Percentiles rank a stretch among this genome's conserved stretches.
These are phyloP conservation scores for Boletus sensibilis DNA, from an alignment of 768 basidiomycete species.

Conservation along the genomic window DNA sequence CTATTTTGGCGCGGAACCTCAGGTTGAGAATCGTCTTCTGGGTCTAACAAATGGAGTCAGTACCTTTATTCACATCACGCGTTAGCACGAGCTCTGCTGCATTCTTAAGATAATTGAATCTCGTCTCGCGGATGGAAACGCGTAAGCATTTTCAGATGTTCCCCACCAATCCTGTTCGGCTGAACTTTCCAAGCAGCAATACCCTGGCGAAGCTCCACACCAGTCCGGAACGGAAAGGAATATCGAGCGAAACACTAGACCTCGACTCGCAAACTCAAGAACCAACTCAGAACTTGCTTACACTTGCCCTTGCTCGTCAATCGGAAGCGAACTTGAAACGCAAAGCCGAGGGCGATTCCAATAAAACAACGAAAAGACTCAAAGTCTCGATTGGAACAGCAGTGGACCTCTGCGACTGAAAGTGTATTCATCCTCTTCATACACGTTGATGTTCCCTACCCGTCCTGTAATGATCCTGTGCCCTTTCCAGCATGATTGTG, in stretches of 20 bases:
- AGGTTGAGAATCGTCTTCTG: slow-evolving; percentile 58
- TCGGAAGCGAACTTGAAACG: slow-evolving; percentile 35
- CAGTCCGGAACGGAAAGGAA: not conserved
- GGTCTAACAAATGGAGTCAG: slow-evolving; percentile 59
- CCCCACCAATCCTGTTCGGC: not conserved
- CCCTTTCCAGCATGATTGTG: not conserved
- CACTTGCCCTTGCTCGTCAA: slow-evolving; percentile 13
- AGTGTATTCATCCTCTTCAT: not conserved
- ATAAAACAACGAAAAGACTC: slow-evolving; percentile 48
- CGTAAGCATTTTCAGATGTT: slow-evolving; percentile 9
- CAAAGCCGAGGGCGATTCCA: slow-evolving; percentile 23
- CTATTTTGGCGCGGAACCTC: slow-evolving; percentile 65
- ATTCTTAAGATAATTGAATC: slow-evolving; percentile 10
- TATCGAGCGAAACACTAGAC: slow-evolving; percentile 5
- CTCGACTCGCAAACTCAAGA: slow-evolving; percentile 42
- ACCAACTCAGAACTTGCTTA: slow-evolving; percentile 33
- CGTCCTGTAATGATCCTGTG: not conserved
- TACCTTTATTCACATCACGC: not conserved
- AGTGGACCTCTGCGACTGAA: slow-evolving; percentile 73
- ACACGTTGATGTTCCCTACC: not conserved
- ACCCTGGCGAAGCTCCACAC: not conserved
- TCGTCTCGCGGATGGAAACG: slow-evolving; percentile 9
- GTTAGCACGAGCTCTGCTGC: not conserved
- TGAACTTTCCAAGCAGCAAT: slow-evolving; percentile 4
- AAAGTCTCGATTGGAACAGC: slow-evolving; percentile 70